Base-by-base conservation (phyloP, 306 rosid species). In the Lagenaria siceraria region DNA sequence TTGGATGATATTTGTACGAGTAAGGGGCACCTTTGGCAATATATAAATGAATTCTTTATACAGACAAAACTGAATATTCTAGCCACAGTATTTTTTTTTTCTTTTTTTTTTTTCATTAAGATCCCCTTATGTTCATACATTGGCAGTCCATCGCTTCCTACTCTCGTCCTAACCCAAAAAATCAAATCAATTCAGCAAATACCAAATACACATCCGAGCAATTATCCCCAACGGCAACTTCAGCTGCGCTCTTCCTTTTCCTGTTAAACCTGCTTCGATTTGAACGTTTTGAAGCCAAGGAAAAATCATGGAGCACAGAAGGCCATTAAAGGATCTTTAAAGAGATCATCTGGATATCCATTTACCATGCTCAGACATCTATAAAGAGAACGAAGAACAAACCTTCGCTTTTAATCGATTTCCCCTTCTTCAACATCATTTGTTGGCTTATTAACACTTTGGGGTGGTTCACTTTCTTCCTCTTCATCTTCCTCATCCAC, bases 351-450 rank as follows among this genome's bases (percentile, higher is more conserved):
- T 40, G 74, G 58, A 70, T 38, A 53, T 53, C 55, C 56, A 24
- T 43, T 24, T 24, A 70, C 58, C 58, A 22, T 25, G 53, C 14
- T 56, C 52, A 38, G 54, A 12, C 53, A 6, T 75, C 6, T 11
- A 36, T 19, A 36, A 62, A 63, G 70, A 27, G 27, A 74, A 25
- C 15, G 5, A 24, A 15, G 5, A 24, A 72, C 4, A 17, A 25
- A 43, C 22, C 3, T 21, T 24, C 36, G 1, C 49, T 10, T 63
- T 82, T 82, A 88, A 81, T 88, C 96, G 8, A 93, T 87, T 82
- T 91, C 96, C 35, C 96, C 96, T 81, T 93, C 98, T 84, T 89
- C 98, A 17, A 81, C 93, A 48, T 89, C 97, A 52, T 85, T 86
- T 27, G 81, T 13, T 52, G 87, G 89, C 79, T 84, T 87, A 24